Percentiles rank a stretch among this genome's conserved stretches.
These are phyloP conservation scores for Leccinum truebloodii DNA, from an alignment of 768 basidiomycete species.

Conservation along the genomic window DNA sequence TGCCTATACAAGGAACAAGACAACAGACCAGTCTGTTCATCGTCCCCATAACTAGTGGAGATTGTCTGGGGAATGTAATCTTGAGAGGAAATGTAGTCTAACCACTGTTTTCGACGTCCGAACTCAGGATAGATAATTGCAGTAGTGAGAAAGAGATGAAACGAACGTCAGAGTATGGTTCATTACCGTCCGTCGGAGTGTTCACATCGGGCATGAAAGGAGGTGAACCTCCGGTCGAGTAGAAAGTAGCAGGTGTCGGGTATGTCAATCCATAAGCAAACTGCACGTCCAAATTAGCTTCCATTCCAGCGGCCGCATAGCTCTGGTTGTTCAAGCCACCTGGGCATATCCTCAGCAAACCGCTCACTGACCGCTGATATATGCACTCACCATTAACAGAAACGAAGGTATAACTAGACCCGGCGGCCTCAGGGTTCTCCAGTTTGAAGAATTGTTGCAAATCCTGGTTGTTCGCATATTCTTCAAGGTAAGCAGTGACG, in stretches of 20 bases:
- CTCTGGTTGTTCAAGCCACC: conserved; percentile 65
- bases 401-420: conserved; percentile 51
- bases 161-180: conserved; percentile 48
- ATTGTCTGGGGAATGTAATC: conserved; percentile 55
- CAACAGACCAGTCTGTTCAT: conserved; percentile 61
- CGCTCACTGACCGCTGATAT: neutral
- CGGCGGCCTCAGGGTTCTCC: conserved; percentile 48
- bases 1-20: neutral
- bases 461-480: conserved; percentile 55
- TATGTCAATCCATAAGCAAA: conserved; percentile 65
- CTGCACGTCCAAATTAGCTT: conserved; percentile 70
- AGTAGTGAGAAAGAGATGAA: conserved; percentile 19
- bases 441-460: conserved; percentile 51
- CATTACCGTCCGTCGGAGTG: conserved; percentile 46
- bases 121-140: neutral
- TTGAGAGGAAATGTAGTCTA: conserved; percentile 56
- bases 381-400: neutral
- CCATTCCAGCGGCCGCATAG: conserved; percentile 49
- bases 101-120: conserved; percentile 46
- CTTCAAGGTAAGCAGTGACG: conserved; percentile 53
- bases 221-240: conserved; percentile 60
- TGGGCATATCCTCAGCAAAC: conserved; percentile 27
- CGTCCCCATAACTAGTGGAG: conserved; percentile 72
- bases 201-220: conserved; percentile 52
- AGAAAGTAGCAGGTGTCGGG: conserved; percentile 61